These are phyloP conservation scores for Earliella scabrosa DNA, from an alignment of 1,284 basidiomycete genomes.

Conservation along the genomic window DNA sequence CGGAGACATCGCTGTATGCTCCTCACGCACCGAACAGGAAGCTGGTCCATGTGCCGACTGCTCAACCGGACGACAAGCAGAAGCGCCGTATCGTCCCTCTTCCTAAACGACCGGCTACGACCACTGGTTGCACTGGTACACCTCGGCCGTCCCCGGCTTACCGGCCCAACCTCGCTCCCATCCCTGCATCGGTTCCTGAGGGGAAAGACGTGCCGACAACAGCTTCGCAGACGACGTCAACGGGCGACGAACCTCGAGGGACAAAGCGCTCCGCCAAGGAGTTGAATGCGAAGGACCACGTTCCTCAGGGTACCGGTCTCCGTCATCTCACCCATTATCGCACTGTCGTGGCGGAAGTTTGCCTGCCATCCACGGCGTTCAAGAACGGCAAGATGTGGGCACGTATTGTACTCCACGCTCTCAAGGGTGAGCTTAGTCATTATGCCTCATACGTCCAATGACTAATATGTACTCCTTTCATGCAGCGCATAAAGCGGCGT, in stretches of 20 bases:
- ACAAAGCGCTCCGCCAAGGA: neutral
- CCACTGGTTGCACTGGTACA: too few relatives aligned
- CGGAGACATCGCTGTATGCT: neutral
- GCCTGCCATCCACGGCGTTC: neutral
- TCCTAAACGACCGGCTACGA: too few relatives aligned
- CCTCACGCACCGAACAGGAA: neutral
- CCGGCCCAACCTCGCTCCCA: too few relatives aligned
- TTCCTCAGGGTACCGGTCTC: neutral
- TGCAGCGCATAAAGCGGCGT: slow-evolving; percentile 9
- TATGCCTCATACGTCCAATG: neutral
- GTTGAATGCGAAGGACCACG: neutral
- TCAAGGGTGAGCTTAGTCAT: neutral
- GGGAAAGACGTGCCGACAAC: too few relatives aligned
- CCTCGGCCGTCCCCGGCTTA: too few relatives aligned
- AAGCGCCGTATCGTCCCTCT: too few relatives aligned
- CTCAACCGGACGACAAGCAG: too few relatives aligned
- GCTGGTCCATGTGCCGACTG: too few relatives aligned
- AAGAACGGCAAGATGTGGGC: neutral
- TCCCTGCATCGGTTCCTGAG: too few relatives aligned
- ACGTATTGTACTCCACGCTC: neutral
- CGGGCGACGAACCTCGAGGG: neutral
- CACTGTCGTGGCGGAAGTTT: slow-evolving; percentile 13
- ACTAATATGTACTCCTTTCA: neutral
- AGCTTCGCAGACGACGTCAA: too few relatives aligned
- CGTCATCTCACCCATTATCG: slow-evolving; percentile 10